These are phyloP conservation scores for Petunia secreta DNA, from an alignment of 257 asterid species.

Conservation along the genomic window DNA sequence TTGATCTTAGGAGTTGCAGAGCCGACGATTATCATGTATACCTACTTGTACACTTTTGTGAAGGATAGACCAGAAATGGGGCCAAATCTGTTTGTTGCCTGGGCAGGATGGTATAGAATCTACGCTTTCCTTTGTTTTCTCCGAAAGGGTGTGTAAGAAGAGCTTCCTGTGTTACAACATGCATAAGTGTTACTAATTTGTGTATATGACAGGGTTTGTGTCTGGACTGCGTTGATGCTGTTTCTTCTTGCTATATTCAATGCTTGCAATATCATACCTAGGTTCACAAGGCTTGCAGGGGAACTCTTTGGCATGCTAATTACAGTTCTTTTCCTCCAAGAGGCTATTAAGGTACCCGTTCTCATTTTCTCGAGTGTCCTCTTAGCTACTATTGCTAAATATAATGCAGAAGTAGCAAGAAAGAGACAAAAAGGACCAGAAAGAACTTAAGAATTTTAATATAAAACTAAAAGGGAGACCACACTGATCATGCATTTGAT, in stretches of 20 bases:
- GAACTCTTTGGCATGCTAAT: slow-evolving; percentile 94
- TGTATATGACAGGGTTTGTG: slow-evolving; percentile 69
- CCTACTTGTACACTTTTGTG: slow-evolving; percentile 69
- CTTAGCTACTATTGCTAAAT: neutral
- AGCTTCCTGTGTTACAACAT: slow-evolving; percentile 15
- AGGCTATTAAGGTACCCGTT: slow-evolving; percentile 76
- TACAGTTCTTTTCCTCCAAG: slow-evolving; percentile 82
- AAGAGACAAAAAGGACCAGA: neutral
- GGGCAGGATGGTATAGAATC: slow-evolving; percentile 82
- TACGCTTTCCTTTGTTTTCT: slow-evolving; percentile 8
- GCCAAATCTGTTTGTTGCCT: slow-evolving; percentile 66
- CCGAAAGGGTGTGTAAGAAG: neutral
- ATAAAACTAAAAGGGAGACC: neutral
- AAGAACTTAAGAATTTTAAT: neutral
- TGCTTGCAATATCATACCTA: slow-evolving; percentile 69
- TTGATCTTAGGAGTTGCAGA: slow-evolving; percentile 94
- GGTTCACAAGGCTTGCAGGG: slow-evolving; percentile 91
- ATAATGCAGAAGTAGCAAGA: neutral
- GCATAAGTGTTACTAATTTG: slow-evolving; percentile 2
- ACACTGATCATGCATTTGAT: slow-evolving; percentile 2
- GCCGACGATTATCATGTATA: slow-evolving; percentile 91
- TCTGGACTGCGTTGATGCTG: slow-evolving; percentile 82
- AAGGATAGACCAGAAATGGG: slow-evolving; percentile 59
- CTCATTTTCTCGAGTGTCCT: slow-evolving; percentile 5
- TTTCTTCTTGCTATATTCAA: slow-evolving; percentile 82